Percentiles rank a stretch among this genome's conserved stretches.
Evolutionary conservation across 2,329 filamentous ascomycete species (phyloP).

Genomic region (Aphanocladium album): DNA sequence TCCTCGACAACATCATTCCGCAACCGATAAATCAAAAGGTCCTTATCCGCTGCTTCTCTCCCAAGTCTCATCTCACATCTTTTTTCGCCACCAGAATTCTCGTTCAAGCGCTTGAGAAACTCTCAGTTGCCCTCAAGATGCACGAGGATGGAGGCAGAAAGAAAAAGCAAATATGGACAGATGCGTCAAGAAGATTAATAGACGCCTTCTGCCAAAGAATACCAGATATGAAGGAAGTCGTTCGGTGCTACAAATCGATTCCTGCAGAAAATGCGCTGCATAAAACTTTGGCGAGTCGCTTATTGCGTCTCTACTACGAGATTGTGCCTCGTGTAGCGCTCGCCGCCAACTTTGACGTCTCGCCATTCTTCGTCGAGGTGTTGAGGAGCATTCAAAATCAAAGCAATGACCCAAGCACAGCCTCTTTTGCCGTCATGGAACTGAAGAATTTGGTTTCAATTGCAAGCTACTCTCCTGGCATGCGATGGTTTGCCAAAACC

Average conservation of each 20-base stretch:
- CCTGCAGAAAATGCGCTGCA: slow-evolving; percentile 66
- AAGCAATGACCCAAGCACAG: slow-evolving; percentile 42
- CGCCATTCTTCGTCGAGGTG: slow-evolving; percentile 64
- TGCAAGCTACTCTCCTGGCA: slow-evolving; percentile 72
- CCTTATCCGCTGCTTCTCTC: slow-evolving; percentile 71
- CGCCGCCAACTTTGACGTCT: slow-evolving; percentile 84
- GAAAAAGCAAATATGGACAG: slow-evolving; percentile 55
- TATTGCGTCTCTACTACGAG: slow-evolving; percentile 82
- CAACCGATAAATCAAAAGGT: slow-evolving; percentile 75
- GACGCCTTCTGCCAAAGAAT: slow-evolving; percentile 73
- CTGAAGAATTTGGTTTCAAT: slow-evolving; percentile 77
- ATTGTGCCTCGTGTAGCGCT: slow-evolving; percentile 73
- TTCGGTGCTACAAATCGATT: slow-evolving; percentile 66
- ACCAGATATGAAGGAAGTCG: slow-evolving; percentile 76
- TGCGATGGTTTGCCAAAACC: slow-evolving; percentile 84
- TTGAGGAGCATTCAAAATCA: slow-evolving; percentile 57
- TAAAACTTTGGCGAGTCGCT: slow-evolving; percentile 69
- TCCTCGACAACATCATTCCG: slow-evolving; percentile 83
- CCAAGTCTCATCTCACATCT: slow-evolving; percentile 71
- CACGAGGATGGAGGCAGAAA: slow-evolving; percentile 44
- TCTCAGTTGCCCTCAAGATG: slow-evolving; percentile 58
- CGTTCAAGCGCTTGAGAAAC: slow-evolving; percentile 72
- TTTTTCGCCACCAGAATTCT: slow-evolving; percentile 81
- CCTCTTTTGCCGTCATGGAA: slow-evolving; percentile 62
- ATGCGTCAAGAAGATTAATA: slow-evolving; percentile 61